Base-by-base conservation (phyloP, 441 rosid genomes). In the Raphanus hybrid region DNA sequence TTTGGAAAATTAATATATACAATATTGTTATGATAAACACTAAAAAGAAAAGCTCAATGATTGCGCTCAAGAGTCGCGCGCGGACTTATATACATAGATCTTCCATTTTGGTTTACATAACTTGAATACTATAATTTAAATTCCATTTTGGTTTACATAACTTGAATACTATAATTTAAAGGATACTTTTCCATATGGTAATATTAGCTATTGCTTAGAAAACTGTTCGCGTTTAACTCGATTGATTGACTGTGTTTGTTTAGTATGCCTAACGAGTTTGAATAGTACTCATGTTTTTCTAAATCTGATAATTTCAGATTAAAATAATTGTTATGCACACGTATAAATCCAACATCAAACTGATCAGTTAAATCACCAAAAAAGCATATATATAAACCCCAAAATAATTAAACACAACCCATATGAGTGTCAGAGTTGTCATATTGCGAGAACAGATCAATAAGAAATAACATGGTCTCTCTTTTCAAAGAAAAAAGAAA, bases 351-450 rank as follows among this genome's bases (percentile, higher is more conserved):
- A 64, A 75, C n/a, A 61, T 60, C 0, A 34, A 75, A 61, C 7
- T 35, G 43, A 57, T 57, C 32, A 62, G 37, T 26, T 5, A 67
- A 54, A 67, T 26, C 61, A 60, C 35, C 76, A 66, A 67, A 59
- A 67, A 8, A 10, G 43, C 70, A 69, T 20, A 73, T 62, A 67
- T 37, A 78, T 52, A 78, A 27, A 18, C 74, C 76, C 78, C 63
- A 73, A 20, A 68, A 68, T 54, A 43, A 73, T 62, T 62, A 69
- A 67, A 78, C 81, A 78, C 65, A 78, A 63, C 70, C 78, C 82
- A 74, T 73, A 78, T 78, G 78, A 78, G 41, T 79, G 82, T 79
- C 78, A 79, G 78, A 29, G 75, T 79, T 74, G 82, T 79, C 82
- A 62, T 69, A 39, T 79, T 69, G 82, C 78, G 70, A 64, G 61